Evolutionary conservation across 1,139 yeast genomes (phyloP), one percentile per base, ranked within the genome.

Genomic region (Debaryomycetaceae sp.): DNA sequence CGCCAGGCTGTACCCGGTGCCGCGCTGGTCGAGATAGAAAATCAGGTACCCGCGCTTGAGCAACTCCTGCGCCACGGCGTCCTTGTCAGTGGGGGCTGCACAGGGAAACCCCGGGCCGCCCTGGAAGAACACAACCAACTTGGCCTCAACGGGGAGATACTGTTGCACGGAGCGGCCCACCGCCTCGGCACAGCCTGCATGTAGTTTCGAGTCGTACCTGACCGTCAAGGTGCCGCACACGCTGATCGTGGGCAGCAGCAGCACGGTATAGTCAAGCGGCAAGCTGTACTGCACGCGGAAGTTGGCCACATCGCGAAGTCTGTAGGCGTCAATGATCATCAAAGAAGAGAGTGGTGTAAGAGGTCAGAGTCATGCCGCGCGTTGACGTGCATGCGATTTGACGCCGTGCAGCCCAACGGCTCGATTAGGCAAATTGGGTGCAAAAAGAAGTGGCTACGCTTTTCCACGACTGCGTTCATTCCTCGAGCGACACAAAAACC

Each of bases 21-120:
- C 82, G 44, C 82, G 54, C 47, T 75, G 82, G 48, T 75, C 82
- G 36, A 71, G 51, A 30, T 59, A 66, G 12, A 75, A 49, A 9
- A 75, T 62, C 33, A 64, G 69, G 41, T 64, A 74, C 1, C 71
- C 75, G 27, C 56, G 55, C 8, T 59, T 62, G 5, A 72, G 37
- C 16, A 73, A 49, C 8, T 56, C 53, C 19, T 66, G 61, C 6
- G 65, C 56, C 28, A 54, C 53, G 1, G 66, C 61, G 1, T 60
- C 38, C 23, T 56, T 51, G 6, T 61, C 36, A 5, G 56, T 43
- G 2, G 76, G 72, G 3, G 60, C 55, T 2, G 58, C 49, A 34
- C 73, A 56, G 2, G 71, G 65, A 34, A 65, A 72, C 1, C 82
- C 81, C 0, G 82, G 82, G 0, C 81, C 81, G 4, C 81, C 81